phyloP scores from a whole-genome alignment of 345 rosid genomes.

The Arabis alpina region DNA sequence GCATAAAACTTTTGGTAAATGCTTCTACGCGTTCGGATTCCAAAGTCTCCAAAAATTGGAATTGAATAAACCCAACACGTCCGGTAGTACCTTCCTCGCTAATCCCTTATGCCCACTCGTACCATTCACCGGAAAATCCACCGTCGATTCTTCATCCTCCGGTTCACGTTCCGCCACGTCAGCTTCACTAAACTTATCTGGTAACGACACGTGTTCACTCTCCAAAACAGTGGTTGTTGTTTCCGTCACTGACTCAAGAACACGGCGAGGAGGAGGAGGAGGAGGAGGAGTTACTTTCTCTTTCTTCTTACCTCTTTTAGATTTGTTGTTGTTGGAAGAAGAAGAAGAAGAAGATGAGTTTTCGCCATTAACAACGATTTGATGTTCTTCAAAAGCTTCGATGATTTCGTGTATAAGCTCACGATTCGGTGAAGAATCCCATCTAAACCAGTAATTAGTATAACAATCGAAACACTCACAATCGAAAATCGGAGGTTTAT shows the following conservation, averaged over 20 bases:
- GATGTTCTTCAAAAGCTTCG: constrained; percentile 81
- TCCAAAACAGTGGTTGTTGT: background rate
- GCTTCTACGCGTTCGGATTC: constrained; percentile 75
- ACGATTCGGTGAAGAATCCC: constrained; percentile 89
- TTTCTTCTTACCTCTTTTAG: constrained; percentile 47
- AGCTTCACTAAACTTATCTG: constrained; percentile 33
- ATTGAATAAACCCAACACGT: constrained; percentile 81
- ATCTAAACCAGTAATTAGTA: constrained; percentile 79
- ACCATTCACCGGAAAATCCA: constrained; percentile 24
- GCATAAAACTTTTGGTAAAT: constrained; percentile 23
- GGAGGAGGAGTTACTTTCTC: constrained; percentile 39
- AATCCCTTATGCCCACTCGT: constrained; percentile 62
- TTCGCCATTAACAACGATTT: constrained; percentile 50
- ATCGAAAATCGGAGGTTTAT: constrained; percentile 56
- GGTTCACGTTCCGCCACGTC: constrained; percentile 28
- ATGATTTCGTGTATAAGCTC: constrained; percentile 82
- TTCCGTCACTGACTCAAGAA: background rate
- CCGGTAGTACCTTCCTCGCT: constrained; percentile 96
- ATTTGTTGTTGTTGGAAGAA: constrained; percentile 32
- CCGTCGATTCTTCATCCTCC: constrained; percentile 24
- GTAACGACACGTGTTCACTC: constrained; percentile 27
- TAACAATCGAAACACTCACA: constrained; percentile 95
- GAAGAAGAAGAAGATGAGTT: constrained; percentile 1
- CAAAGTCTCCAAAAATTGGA: constrained; percentile 94
- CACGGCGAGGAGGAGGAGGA: constrained; percentile 35